phyloP scores from a whole-genome alignment of 1,139 yeast species.

The Hyphopichia khmerensis region DNA sequence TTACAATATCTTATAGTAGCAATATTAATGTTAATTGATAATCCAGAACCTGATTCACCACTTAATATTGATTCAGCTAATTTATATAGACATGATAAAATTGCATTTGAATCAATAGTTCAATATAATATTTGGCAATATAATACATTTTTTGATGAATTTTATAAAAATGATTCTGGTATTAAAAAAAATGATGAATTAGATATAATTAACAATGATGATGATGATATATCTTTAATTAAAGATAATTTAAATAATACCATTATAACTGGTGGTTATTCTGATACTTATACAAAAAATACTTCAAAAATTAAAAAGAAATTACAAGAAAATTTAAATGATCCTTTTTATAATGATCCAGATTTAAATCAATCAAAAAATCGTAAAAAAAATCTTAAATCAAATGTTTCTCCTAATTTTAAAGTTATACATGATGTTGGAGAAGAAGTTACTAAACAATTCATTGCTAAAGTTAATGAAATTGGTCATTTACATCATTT shows the following conservation, averaged over 20 bases:
- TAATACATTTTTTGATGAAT: slow-evolving; percentile 16
- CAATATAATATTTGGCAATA: slow-evolving; percentile 57
- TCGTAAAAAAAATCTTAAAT: neutral
- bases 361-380: neutral
- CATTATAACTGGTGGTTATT: slow-evolving; percentile 4
- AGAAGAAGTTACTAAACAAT: slow-evolving; percentile 22
- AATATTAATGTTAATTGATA: slow-evolving; percentile 61
- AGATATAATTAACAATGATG: neutral
- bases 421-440: slow-evolving; percentile 24
- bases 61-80: slow-evolving; percentile 86
- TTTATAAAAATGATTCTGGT: neutral
- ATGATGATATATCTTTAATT: neutral
- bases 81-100: slow-evolving; percentile 51
- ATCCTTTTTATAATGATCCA: slow-evolving; percentile 2
- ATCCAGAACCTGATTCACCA: slow-evolving; percentile 87
- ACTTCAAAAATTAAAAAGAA: neutral
- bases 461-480: slow-evolving; percentile 22
- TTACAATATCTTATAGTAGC: slow-evolving; percentile 70
- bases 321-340: neutral
- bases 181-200: neutral
- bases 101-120: slow-evolving; percentile 62
- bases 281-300: slow-evolving; percentile 3
- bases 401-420: slow-evolving; percentile 9
- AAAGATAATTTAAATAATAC: slow-evolving; percentile 4
- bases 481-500: slow-evolving; percentile 12